Base-by-base conservation (phyloP, 495 filamentous ascomycete genomes). In the Penicillium parvum region DNA sequence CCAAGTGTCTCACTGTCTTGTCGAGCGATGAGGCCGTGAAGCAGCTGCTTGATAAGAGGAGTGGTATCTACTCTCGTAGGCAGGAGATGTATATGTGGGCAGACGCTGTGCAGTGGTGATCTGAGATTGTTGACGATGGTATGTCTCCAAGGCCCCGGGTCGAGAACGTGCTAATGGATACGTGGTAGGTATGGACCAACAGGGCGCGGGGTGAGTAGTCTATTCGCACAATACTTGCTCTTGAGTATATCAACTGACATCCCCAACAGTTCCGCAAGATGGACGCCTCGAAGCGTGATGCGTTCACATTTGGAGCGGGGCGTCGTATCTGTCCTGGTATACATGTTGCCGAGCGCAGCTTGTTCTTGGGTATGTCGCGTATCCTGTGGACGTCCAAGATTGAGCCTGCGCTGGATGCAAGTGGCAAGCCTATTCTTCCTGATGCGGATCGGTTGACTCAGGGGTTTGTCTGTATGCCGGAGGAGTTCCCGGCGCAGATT, bases 61-160 rank as follows among this genome's bases (percentile, higher is more conserved):
- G 73, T 3, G 47, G 57, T n/a, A 79, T 78, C 45, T 84, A 84
- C 55, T 83, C 78, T 7, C 71, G 81, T 52, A 74, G 83, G 7
- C 82, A 79, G 3, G 63, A 69, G 12, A 52, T 71, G 43, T 63
- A 68, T 14, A 58, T 64, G n/a, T 16, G 60, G 66, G 5, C 64
- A 69, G 40, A 67, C 57, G 27, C 23, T 65, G 33, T 64, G 56
- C 28, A 61, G 57, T 30, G 61, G 60, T 4, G 49, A 48, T 22
- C 33, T 66, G 6, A 49, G 61, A 21, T 20, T 66, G 4, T 29
- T 69, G 20, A 56, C 62, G 43, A 69, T 70, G 64, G 57, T 60
- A 50, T 18, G 44, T 39, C 17, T 0, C 18, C 8, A 17, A 2
- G 5, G 16, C 28, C 7, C 3, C n/a, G 16, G 16, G 12, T 10